Evolutionary conservation across 768 basidiomycete genomes (phyloP), one percentile per base, ranked within the genome.

Genomic region (Pulveroboletus frians): DNA sequence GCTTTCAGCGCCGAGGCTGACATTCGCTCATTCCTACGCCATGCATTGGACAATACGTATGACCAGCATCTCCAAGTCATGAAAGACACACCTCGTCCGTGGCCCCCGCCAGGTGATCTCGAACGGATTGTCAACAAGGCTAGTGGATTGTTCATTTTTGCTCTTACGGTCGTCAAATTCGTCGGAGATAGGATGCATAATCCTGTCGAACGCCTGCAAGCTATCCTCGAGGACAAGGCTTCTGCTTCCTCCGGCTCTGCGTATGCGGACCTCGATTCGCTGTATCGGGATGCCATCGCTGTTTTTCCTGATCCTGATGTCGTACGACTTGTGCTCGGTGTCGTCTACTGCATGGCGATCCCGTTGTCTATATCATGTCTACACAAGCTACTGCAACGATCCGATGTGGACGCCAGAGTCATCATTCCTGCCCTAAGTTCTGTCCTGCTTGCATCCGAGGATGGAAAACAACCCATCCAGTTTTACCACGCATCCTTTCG

Each of bases 101-200:
- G 65, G 66, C 65, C 65, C 3, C 43, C 59, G 1, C 43, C 51
- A 0, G 57, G 56, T 5, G 58, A 57, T 4, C 47, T 67, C 13
- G 60, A 61, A 9, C 44, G 30, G 5, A 40, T 55, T 0, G 58
- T 66, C 15, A 45, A 31, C 20, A 58, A 56, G 26, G 49, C 64
- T 6, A 57, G 46, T 1, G 62, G 66, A 15, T 42, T 66, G 20
- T 69, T 69, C 36, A 60, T 66, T 6, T 65, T 65, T 26, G 65
- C 64, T 1, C 50, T 59, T 9, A 66, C 64, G 0, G 60, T 66
- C 17, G 52, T 61, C 43, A 63, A 62, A 30, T 67, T 62, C n/a
- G 49, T 63, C 0, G 58, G 56, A 26, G 52, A 47, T 20, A 49
- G 36, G 30, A 53, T 52, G 14, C 58, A 54, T 21, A 39, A 54